Percentiles rank a stretch among this genome's conserved stretches.
phyloP scores from a whole-genome alignment of 371 early-diverging fungal genomes.

The Hamiltosporidium magnivora region DNA sequence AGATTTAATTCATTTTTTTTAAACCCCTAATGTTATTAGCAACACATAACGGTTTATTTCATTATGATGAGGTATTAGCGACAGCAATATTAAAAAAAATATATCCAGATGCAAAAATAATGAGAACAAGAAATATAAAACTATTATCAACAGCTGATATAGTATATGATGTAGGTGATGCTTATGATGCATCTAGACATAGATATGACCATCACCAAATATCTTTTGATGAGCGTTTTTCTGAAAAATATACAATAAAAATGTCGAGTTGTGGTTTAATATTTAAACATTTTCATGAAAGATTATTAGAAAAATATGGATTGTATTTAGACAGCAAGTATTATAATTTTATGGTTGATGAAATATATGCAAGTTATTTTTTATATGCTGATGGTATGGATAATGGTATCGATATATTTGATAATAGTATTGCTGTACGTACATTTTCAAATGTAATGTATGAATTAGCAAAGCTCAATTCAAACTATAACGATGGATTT shows the following conservation, averaged over 20 bases:
- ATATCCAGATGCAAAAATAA: slow-evolving; percentile 31
- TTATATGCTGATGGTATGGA: slow-evolving; percentile 50
- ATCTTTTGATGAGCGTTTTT: slow-evolving; percentile 42
- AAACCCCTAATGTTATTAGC: slow-evolving; percentile 19
- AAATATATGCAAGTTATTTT: slow-evolving; percentile 44
- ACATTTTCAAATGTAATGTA: too few species aligned
- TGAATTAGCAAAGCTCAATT: too few species aligned
- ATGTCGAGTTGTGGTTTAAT: slow-evolving; percentile 51
- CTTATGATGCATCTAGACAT: slow-evolving; percentile 12
- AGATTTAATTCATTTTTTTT: too few species aligned
- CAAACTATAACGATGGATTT: slow-evolving; percentile 14
- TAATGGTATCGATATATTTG: slow-evolving; percentile 32
- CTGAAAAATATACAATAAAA: slow-evolving; percentile 33
- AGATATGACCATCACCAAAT: slow-evolving; percentile 53
- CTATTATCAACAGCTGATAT: slow-evolving; percentile 40
- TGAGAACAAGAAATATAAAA: slow-evolving; percentile 43
- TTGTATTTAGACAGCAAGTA: not conserved
- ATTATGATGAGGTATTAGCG: slow-evolving; percentile 50
- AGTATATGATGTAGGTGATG: slow-evolving; percentile 53
- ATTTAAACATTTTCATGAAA: slow-evolving; percentile 41
- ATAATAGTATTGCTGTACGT: too few species aligned
- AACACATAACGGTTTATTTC: slow-evolving; percentile 49
- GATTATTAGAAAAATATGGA: slow-evolving; percentile 18
- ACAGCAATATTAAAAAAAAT: slow-evolving; percentile 37
- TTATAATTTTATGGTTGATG: slow-evolving; percentile 17